phyloP scores from a whole-genome alignment of 2,329 filamentous ascomycete species.

The Grosmannia serpens region DNA sequence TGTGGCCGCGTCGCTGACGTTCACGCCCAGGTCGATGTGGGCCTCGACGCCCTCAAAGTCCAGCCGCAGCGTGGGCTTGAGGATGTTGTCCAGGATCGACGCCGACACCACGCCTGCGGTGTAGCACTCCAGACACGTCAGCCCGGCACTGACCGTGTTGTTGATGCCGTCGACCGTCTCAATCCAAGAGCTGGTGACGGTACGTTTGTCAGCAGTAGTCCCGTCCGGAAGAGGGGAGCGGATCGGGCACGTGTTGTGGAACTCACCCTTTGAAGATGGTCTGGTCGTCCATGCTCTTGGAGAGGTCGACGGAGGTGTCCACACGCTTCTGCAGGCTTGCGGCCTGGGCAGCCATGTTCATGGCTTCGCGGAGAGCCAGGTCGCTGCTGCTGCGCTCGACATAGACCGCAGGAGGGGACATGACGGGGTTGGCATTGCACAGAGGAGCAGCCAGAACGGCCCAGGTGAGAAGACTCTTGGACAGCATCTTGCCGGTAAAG shows the following conservation, averaged over 20 bases:
- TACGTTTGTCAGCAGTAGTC: neutral
- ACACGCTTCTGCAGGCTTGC: neutral
- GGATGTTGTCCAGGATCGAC: constrained; percentile 24
- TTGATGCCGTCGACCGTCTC: constrained; percentile 3
- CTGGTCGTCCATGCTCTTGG: neutral
- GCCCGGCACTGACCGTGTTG: constrained; percentile 14
- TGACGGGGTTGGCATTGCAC: neutral
- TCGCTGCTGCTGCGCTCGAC: neutral
- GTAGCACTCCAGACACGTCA: constrained; percentile 37
- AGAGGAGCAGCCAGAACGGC: neutral
- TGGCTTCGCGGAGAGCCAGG: neutral
- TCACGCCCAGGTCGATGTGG: constrained; percentile 37
- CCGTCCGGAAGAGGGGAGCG: no score
- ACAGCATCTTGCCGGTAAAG: neutral
- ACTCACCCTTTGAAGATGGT: neutral
- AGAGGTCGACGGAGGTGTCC: neutral
- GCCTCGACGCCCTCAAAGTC: constrained; percentile 39
- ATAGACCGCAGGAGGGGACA: neutral
- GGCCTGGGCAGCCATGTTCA: neutral
- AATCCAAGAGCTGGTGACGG: constrained; percentile 6
- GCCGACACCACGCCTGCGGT: constrained; percentile 36
- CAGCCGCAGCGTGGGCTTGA: constrained; percentile 29
- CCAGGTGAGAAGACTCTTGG: neutral
- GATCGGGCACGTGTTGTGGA: no score
- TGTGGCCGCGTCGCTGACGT: constrained; percentile 30